These are phyloP conservation scores for Pythium volutum DNA, from an alignment of 352 stramenopile genomes.

Conservation along the genomic window DNA sequence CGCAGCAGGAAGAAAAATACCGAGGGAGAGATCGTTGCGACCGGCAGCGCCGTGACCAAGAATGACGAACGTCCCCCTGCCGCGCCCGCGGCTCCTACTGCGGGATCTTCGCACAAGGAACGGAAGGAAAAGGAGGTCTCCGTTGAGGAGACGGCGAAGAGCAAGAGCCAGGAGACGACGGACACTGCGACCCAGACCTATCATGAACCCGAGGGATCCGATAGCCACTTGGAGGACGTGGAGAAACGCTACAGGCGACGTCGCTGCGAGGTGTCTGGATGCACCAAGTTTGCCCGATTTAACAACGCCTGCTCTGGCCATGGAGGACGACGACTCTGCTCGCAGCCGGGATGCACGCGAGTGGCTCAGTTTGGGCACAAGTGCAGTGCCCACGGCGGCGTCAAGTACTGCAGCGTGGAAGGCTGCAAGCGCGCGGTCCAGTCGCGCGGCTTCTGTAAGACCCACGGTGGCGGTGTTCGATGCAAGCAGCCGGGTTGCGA, in stretches of 20 bases:
- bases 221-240: constrained; percentile 12
- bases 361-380: constrained; percentile 81
- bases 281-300: constrained; percentile 76
- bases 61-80: neutral
- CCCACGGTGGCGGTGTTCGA: constrained; percentile 80
- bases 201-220: neutral
- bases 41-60: constrained; percentile 1
- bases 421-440: constrained; percentile 73
- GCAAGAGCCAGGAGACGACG: neutral
- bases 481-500: constrained; percentile 73
- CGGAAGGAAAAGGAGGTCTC: neutral
- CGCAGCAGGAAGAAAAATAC: constrained; percentile 48
- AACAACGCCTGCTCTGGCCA: constrained; percentile 76
- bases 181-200: neutral
- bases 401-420: constrained; percentile 73
- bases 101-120: neutral
- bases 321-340: constrained; percentile 67
- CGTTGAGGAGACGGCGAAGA: neutral
- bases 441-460: constrained; percentile 84
- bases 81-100: neutral
- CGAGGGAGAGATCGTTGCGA: constrained; percentile 2
- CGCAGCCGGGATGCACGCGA: constrained; percentile 57
- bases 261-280: constrained; percentile 60
- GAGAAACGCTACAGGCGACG: constrained; percentile 63
- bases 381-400: constrained; percentile 72